phyloP scores from a whole-genome alignment of 208 protist species.

The Trypanosoma lewisi region DNA sequence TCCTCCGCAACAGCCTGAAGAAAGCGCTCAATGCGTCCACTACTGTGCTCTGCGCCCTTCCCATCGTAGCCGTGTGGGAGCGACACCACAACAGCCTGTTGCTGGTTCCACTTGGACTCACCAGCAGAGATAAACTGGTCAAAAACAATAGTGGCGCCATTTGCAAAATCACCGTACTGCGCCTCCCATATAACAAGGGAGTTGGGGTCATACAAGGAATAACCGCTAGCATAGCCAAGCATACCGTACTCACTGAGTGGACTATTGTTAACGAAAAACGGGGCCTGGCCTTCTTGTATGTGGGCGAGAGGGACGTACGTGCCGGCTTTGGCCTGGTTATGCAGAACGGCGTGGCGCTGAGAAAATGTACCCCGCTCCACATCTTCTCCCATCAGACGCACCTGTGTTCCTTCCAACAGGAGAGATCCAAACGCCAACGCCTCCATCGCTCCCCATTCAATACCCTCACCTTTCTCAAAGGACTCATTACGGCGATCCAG shows the following conservation, averaged over 20 bases:
- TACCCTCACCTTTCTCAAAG: conserved; percentile 64
- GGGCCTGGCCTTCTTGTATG: conserved; percentile 66
- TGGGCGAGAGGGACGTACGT: conserved; percentile 80
- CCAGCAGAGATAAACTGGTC: conserved; percentile 95
- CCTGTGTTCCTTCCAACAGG: conserved; percentile 92
- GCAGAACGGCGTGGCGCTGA: conserved; percentile 95
- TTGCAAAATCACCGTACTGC: conserved; percentile 99
- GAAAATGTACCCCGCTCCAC: conserved; percentile 98
- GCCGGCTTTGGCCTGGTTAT: conserved; percentile 87
- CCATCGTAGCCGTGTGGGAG: conserved; percentile 99
- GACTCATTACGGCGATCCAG: conserved; percentile 77
- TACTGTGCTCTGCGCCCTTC: conserved; percentile 96
- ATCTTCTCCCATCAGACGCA: conserved; percentile 95
- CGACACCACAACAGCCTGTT: conserved; percentile 95
- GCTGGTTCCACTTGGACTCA: conserved; percentile 98
- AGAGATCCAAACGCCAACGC: conserved; percentile 94
- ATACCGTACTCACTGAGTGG: conserved; percentile 96
- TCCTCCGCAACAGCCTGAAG: conserved; percentile 96
- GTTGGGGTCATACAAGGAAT: conserved; percentile 93
- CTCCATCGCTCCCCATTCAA: conserved; percentile 96
- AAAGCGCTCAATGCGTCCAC: conserved; percentile 97
- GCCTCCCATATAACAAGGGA: conserved; percentile 98
- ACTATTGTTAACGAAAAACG: conserved; percentile 93
- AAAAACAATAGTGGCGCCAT: conserved; percentile 98
- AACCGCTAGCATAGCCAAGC: conserved; percentile 97